Evolutionary conservation across 129 eudicot genomes (phyloP).

Genomic region (Lactuca saligna): DNA sequence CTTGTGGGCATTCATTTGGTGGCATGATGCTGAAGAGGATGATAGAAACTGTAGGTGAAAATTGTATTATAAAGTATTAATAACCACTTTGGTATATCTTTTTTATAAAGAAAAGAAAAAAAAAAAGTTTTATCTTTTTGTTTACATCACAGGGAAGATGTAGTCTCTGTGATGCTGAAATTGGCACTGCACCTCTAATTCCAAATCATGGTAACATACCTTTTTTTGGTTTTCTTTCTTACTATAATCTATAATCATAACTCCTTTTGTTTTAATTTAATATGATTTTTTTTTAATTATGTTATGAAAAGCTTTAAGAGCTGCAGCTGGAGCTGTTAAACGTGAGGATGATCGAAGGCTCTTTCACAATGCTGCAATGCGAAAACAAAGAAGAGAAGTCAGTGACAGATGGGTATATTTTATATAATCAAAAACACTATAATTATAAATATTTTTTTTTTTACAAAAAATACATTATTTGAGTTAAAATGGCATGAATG

Average conservation of each 20-base stretch:
- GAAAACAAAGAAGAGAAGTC: constrained; percentile 85
- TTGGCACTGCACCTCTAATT: constrained; percentile 62
- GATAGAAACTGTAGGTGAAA: constrained; percentile 63
- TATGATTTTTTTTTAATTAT: constrained; percentile 18
- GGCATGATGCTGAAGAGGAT: constrained; percentile 89
- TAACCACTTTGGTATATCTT: constrained; percentile 1
- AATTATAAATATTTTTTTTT: too few relatives aligned
- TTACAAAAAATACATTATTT: too few relatives aligned
- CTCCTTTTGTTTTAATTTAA: background rate
- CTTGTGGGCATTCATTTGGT: constrained; percentile 99
- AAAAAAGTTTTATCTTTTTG: constrained; percentile 1
- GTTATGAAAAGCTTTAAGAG: constrained; percentile 72
- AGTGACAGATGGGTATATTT: constrained; percentile 67
- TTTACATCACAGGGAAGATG: constrained; percentile 76
- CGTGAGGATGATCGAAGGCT: constrained; percentile 95
- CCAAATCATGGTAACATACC: constrained; percentile 76
- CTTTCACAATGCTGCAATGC: constrained; percentile 80
- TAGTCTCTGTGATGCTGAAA: constrained; percentile 66
- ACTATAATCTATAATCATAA: background rate
- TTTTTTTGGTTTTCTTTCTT: background rate
- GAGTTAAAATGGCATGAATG: too few relatives aligned
- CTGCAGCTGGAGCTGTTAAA: constrained; percentile 93
- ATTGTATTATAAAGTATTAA: background rate
- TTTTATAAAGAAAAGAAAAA: background rate
- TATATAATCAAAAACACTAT: background rate